These are phyloP conservation scores for Trypanosoma cruzi DNA, from an alignment of 208 protist genomes.

Conservation along the genomic window DNA sequence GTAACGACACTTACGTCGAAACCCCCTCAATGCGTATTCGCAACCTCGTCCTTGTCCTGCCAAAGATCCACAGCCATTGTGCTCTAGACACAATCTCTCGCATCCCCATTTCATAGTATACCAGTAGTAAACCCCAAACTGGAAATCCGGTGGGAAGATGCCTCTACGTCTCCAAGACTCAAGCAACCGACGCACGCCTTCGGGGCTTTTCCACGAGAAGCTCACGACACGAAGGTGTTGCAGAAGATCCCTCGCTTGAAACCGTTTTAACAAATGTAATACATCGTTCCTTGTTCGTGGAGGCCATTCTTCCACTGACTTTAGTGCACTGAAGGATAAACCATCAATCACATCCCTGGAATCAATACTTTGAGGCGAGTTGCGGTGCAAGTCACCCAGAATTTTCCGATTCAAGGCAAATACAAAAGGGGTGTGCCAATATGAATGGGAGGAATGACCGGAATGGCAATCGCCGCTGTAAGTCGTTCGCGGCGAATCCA, in stretches of 20 bases:
- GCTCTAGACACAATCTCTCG: constrained; percentile 71
- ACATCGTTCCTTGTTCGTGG: constrained; percentile 42
- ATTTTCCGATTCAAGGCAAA: constrained; percentile 5
- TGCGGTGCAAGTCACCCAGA: constrained; percentile 31
- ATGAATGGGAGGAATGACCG: background rate
- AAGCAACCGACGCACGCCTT: constrained; percentile 57
- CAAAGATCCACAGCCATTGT: constrained; percentile 64
- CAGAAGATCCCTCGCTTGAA: constrained; percentile 52
- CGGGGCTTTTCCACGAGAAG: constrained; percentile 54
- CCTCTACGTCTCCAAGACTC: constrained; percentile 61
- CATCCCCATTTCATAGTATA: constrained; percentile 71
- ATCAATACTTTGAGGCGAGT: constrained; percentile 48
- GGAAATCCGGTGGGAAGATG: constrained; percentile 63
- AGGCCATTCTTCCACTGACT: constrained; percentile 40
- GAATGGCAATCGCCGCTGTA: background rate
- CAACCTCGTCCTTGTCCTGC: constrained; percentile 67
- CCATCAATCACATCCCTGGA: constrained; percentile 39
- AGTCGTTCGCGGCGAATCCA: background rate
- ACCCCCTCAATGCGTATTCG: constrained; percentile 64
- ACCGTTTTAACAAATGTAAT: constrained; percentile 39
- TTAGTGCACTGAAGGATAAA: constrained; percentile 27
- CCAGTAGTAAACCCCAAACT: constrained; percentile 78
- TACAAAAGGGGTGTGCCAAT: background rate
- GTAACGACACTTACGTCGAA: constrained; percentile 70
- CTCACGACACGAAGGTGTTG: constrained; percentile 63